These are phyloP conservation scores for Annulohypoxylon maeteangense DNA, from an alignment of 495 filamentous ascomycete genomes.

Conservation along the genomic window DNA sequence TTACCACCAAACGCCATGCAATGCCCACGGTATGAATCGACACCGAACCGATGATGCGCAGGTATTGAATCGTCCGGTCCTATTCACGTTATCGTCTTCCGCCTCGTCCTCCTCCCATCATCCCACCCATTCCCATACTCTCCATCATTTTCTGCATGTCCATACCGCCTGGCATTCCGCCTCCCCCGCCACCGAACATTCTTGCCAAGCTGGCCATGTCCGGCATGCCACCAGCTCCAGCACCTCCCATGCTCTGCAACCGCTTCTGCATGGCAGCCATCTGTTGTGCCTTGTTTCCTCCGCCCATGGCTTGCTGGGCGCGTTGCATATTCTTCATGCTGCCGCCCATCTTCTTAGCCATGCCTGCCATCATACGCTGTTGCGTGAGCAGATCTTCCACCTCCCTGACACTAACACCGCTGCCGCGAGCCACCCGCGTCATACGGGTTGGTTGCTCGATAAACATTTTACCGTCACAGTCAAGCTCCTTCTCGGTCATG, in stretches of 20 bases:
- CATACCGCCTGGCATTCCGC: slow-evolving; percentile 73
- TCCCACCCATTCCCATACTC: slow-evolving; percentile 78
- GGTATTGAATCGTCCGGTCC: slow-evolving; percentile 23
- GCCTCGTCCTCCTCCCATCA: slow-evolving; percentile 50
- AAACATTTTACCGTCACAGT: slow-evolving; percentile 94
- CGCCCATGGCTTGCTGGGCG: slow-evolving; percentile 89
- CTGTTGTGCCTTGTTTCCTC: slow-evolving; percentile 87
- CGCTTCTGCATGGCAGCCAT: slow-evolving; percentile 98
- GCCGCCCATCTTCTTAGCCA: slow-evolving; percentile 98
- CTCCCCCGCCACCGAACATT: slow-evolving; percentile 72
- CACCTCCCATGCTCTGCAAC: slow-evolving; percentile 89
- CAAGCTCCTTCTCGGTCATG: slow-evolving; percentile 95
- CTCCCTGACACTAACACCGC: slow-evolving; percentile 90
- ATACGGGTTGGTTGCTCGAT: slow-evolving; percentile 92
- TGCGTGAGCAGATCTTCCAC: slow-evolving; percentile 98
- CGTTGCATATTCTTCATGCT: slow-evolving; percentile 97
- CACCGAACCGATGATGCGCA: slow-evolving; percentile 34
- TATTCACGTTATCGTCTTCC: slow-evolving; percentile 43
- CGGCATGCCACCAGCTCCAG: slow-evolving; percentile 69
- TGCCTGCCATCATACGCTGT: slow-evolving; percentile 97
- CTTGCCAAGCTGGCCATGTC: slow-evolving; percentile 89
- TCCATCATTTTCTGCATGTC: slow-evolving; percentile 87
- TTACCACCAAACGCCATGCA: slow-evolving; percentile 43
- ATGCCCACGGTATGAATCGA: slow-evolving; percentile 34
- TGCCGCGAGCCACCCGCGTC: slow-evolving; percentile 89